Evolutionary conservation across 805 yeast species (phyloP).

Genomic region (Ogataea zsoltii): DNA sequence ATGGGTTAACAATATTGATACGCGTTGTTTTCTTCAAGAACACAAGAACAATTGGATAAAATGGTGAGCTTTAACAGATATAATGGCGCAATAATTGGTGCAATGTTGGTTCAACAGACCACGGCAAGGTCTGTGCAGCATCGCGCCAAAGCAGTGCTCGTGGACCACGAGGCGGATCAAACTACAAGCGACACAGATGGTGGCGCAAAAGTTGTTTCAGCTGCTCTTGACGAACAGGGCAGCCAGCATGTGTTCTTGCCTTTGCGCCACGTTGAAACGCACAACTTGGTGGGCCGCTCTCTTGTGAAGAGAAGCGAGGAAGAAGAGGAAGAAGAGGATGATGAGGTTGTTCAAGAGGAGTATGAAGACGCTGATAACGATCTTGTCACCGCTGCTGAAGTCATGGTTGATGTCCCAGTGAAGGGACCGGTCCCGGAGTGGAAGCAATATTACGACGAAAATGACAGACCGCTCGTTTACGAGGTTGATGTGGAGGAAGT

Average conservation of each 20-base stretch:
- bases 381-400: conserved; percentile 4
- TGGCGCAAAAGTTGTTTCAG: neutral
- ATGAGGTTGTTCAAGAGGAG: conserved; percentile 6
- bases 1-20: neutral
- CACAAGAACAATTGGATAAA: conserved; percentile 1
- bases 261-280: conserved; percentile 1
- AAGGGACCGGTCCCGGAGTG: conserved; percentile 25
- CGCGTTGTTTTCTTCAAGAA: neutral
- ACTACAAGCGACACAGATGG: neutral
- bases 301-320: conserved; percentile 4
- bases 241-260: conserved; percentile 11
- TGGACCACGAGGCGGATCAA: neutral
- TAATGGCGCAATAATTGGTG: neutral
- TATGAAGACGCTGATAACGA: conserved; percentile 9
- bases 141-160: conserved; percentile 8
- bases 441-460: conserved; percentile 24
- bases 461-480: conserved; percentile 22
- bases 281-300: neutral
- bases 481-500: conserved; percentile 29
- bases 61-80: conserved; percentile 3
- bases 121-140: conserved; percentile 11
- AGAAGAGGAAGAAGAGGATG: conserved; percentile 6
- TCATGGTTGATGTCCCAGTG: conserved; percentile 25
- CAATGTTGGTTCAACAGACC: conserved; percentile 8
- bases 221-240: neutral